phyloP scores from a whole-genome alignment of 2,329 filamentous ascomycete species.

The Aspergillus novoparasiticus region DNA sequence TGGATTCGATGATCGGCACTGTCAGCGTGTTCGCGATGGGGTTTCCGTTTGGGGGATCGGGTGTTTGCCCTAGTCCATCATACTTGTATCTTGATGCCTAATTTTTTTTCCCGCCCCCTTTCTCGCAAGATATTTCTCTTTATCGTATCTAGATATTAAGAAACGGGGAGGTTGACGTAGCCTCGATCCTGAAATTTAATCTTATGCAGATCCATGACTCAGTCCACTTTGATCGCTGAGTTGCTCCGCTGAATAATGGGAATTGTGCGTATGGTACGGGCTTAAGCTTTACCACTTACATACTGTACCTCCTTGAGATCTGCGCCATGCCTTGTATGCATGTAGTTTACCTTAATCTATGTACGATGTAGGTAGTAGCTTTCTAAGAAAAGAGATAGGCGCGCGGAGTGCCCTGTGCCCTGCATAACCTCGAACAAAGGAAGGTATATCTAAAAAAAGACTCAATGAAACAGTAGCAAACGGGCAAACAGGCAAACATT shows the following conservation, averaged over 20 bases:
- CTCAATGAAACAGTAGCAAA: neutral
- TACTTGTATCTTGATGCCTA: too few relatives aligned
- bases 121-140: too few relatives aligned
- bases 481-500: neutral
- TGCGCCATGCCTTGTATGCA: neutral
- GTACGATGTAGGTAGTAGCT: neutral
- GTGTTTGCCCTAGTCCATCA: neutral
- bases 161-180: neutral
- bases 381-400: neutral
- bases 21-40: neutral
- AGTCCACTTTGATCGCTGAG: neutral
- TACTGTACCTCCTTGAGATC: too few relatives aligned
- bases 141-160: neutral
- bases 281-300: neutral
- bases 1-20: neutral
- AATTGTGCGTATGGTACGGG: neutral
- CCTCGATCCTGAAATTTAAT: neutral
- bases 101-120: neutral
- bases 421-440: neutral
- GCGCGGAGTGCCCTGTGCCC: neutral
- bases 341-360: neutral
- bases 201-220: neutral
- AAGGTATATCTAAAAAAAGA: neutral
- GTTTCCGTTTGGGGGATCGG: neutral
- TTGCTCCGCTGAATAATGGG: neutral